These are phyloP conservation scores for Tricholoma saponaceum DNA, from an alignment of 768 basidiomycete genomes.

Conservation along the genomic window DNA sequence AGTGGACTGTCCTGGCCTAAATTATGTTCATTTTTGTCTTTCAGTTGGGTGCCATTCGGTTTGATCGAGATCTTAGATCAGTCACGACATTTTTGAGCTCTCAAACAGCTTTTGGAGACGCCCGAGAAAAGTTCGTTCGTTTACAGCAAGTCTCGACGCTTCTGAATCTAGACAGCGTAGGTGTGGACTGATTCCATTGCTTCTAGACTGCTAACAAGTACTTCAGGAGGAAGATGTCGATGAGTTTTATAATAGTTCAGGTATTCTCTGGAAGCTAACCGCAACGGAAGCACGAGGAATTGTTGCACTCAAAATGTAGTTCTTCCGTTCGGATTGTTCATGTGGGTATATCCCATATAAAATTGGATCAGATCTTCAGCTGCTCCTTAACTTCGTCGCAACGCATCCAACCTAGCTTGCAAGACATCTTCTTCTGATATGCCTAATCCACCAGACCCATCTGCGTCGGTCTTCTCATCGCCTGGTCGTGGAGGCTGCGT, in stretches of 20 bases:
- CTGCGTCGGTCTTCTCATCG: constrained; percentile 32
- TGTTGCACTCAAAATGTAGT: constrained; percentile 51
- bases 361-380: neutral
- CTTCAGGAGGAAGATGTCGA: constrained; percentile 88
- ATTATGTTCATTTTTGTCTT: constrained; percentile 3
- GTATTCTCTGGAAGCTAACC: constrained; percentile 83
- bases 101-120: constrained; percentile 87
- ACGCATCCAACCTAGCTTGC: constrained; percentile 89
- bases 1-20: neutral
- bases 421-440: constrained; percentile 85
- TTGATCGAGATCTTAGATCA: constrained; percentile 87
- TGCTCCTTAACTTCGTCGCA: constrained; percentile 58
- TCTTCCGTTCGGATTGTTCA: neutral
- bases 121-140: constrained; percentile 87
- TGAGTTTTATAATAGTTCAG: constrained; percentile 91
- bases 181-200: constrained; percentile 18
- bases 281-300: constrained; percentile 73
- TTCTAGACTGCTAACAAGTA: neutral
- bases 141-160: constrained; percentile 92
- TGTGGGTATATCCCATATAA: neutral
- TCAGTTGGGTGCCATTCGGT: constrained; percentile 96
- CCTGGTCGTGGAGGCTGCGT: constrained; percentile 17
- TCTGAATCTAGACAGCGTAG: constrained; percentile 79
- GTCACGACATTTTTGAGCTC: constrained; percentile 80
- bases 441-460: constrained; percentile 34